Evolutionary conservation across 805 yeast species (phyloP), one percentile per base, ranked within the genome.

Genomic region (Starmerella floris): DNA sequence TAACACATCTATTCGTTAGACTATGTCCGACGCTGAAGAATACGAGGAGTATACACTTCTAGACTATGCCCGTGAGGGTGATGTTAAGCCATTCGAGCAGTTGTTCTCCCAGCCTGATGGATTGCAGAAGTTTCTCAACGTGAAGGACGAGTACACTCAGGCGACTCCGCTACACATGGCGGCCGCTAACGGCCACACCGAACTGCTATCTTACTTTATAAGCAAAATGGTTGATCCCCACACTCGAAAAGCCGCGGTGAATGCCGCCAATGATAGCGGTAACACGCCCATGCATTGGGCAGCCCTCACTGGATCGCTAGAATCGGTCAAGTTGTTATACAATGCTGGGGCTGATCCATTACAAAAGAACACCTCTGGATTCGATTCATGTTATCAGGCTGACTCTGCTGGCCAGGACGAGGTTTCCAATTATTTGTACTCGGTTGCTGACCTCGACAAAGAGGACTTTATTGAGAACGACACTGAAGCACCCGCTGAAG

Each of bases 201-300:
- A 77, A 25, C 74, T 77, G 3, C 72, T 82, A 22, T 62, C 72
- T 53, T 80, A 70, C 52, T 59, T 85, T 22, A 56, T 84, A 26
- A 63, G 72, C 0, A 56, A 74, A 23, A 44, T 77, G 4, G 59
- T 65, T 26, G 63, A 60, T 6, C 50, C 50, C 30, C 49, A 52
- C 21, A 19, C 16, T 13, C 42, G 48, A 6, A 61, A 58, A n/a
- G 49, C 52, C 15, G 60, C 72, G 32, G 69, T 76, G 17, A 70
- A 74, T 46, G 55, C 61, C 17, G 68, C 66, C 42, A 91, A 91
- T 58, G 80, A 74, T 39, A 74, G 80, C 19, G 98, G 97, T 2
- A 91, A 91, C 60, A 87, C 98, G 0, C 81, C 97, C 1, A 67
- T 91, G 50, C 97, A 91, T 60, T 91, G 99, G 99, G 96, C 97